Percentiles rank a stretch among this genome's conserved stretches.
Evolutionary conservation across 257 asterid species (phyloP).

Genomic region (Paraleonurus japonicus): DNA sequence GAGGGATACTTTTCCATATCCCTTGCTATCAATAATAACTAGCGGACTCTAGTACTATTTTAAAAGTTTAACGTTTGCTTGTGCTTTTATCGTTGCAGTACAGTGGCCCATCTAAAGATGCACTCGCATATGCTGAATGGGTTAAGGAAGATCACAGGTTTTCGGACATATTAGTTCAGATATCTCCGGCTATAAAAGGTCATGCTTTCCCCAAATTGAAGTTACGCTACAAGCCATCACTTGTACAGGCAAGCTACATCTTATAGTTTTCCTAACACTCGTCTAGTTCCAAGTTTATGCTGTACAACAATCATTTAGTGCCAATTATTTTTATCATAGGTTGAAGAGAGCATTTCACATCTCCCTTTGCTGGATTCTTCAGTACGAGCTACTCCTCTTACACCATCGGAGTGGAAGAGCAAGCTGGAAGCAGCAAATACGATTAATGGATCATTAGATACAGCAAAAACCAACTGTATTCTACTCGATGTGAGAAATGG

Average conservation of each 20-base stretch:
- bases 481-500: slow-evolving; percentile 96
- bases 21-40: too few relatives aligned
- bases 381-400: slow-evolving; percentile 77
- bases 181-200: slow-evolving; percentile 65
- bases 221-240: slow-evolving; percentile 95
- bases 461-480: slow-evolving; percentile 37
- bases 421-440: slow-evolving; percentile 56
- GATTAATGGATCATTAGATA: slow-evolving; percentile 29
- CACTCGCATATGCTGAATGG: slow-evolving; percentile 79
- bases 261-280: background rate
- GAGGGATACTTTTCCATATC: too few relatives aligned
- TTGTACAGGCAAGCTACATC: slow-evolving; percentile 76
- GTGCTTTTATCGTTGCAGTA: slow-evolving; percentile 47
- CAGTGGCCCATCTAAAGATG: slow-evolving; percentile 93
- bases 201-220: slow-evolving; percentile 91
- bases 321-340: slow-evolving; percentile 39
- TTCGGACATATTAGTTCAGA: slow-evolving; percentile 73
- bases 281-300: background rate
- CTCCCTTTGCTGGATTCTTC: slow-evolving; percentile 90
- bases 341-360: slow-evolving; percentile 77
- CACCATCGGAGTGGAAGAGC: slow-evolving; percentile 87
- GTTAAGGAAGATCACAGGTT: slow-evolving; percentile 75
- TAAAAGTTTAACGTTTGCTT: background rate
- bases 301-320: background rate
- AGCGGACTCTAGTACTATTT: too few relatives aligned